Base-by-base conservation (phyloP, 768 basidiomycete genomes). In the Mycena latifolia region DNA sequence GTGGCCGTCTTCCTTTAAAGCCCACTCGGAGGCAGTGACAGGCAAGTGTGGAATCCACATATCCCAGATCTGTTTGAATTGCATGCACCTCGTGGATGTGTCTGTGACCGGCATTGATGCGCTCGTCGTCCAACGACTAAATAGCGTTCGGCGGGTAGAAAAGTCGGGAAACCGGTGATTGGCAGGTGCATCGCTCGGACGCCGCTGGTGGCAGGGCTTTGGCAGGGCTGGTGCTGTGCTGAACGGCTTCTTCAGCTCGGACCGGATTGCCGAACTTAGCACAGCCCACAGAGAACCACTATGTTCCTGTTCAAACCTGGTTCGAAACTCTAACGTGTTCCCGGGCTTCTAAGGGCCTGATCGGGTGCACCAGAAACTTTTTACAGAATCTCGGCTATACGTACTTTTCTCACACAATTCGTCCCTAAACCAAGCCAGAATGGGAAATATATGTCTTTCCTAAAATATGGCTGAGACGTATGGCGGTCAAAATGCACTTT, bases 41-140 rank as follows among this genome's bases (percentile, higher is more conserved):
- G 50, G 33, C 53, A 55, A n/a, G 39, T 48, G 50, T 54, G 58
- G 46, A 61, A 66, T 15, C 53, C 58, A 66, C 45, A 66, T 66
- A 66, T 66, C 52, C n/a, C 10, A n/a, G 37, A 25, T 50, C 46
- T n/a, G n/a, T 25, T 45, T 54, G n/a, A 18, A 29, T 22, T 41
- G n/a, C n/a, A n/a, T n/a, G 22, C n/a, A 61, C 61, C 61, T 55
- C 61, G 43, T 63, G 61, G 24, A 47, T 48, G 22, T 46, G n/a
- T 24, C 24, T 14, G 22, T 12, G 29, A 5, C 53, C n/a, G n/a
- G n/a, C n/a, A n/a, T n/a, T n/a, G n/a, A n/a, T n/a, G n/a, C n/a
- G n/a, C n/a, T n/a, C n/a, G n/a, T n/a, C n/a, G n/a, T n/a, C n/a
- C 25, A 52, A 24, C 17, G 31, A 14, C 29, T 50, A 50, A 29